Base-by-base conservation (phyloP, 192 early-diverging fungal species). In the Globomyces pollinis-pini region DNA sequence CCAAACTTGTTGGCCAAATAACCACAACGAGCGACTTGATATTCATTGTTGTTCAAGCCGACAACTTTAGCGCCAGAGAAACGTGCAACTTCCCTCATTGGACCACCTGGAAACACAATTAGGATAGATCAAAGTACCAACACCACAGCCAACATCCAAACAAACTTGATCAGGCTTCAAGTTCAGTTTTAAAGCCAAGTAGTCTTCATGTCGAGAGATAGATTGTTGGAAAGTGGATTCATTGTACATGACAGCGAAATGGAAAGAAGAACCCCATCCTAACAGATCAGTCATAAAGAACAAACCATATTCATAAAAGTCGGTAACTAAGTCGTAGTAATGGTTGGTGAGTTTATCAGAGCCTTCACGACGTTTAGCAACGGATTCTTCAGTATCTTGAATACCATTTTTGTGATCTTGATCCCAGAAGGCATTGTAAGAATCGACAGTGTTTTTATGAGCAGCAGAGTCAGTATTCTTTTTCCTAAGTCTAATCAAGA, bases 21-120 rank as follows among this genome's bases (percentile, higher is more conserved):
- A 23, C 66, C 67, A 38, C 87, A 90, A 13, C 91, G 81, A 36
- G 85, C 65, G 57, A 96, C 85, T 73, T 97, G 94, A 63, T 96
- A 92, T 36, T 88, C 86, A 70, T 97, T 97, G 83, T 96, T 97
- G 75, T 97, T 97, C 31, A 97, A 68, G n/a, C 94, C 93, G 2
- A 87, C 88, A 45, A 97, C 78, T 53, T 86, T 82, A 28, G 91
- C 88, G 15, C 89, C 92, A n/a, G 86, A 84, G 57, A 96, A 90
- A 56, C 87, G 80, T 47, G 85, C 79, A 64, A 94, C 91, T 59
- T 97, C 93, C 49, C 94, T 86, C n/a, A 90, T 81, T 13, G 94
- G 94, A 2, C 94, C 94, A 56, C 87, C 82, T 86, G 26, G 38
- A 23, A 31, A 33, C 24, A 63, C 39, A 28, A 5, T 11, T 47